These are phyloP conservation scores for Limtongozyma cylindracea DNA, from an alignment of 805 yeast genomes.

Conservation along the genomic window DNA sequence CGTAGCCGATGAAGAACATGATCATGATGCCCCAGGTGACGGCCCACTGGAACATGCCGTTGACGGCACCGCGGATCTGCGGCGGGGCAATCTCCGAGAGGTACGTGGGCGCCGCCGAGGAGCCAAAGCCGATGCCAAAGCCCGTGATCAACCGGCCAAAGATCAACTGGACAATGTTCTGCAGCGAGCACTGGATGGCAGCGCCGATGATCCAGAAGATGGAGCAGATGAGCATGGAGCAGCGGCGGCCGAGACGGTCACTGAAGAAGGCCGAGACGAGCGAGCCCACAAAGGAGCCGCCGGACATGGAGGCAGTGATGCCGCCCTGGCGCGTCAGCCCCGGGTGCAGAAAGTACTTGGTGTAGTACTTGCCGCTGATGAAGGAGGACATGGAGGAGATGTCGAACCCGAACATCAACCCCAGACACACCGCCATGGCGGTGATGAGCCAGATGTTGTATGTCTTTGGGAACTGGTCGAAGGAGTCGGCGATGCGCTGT, in stretches of 20 bases:
- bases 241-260: constrained; percentile 1
- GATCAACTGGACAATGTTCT: constrained; percentile 16
- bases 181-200: constrained; percentile 13
- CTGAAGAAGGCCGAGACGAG: constrained; percentile 5
- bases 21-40: constrained; percentile 39
- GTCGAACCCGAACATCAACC: constrained; percentile 58
- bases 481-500: too few species aligned
- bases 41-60: constrained; percentile 34
- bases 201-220: constrained; percentile 13
- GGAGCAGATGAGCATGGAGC: constrained; percentile 13
- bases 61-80: constrained; percentile 31
- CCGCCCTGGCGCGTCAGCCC: constrained; percentile 38
- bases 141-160: constrained; percentile 37
- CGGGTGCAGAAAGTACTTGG: constrained; percentile 24
- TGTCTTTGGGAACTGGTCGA: constrained; percentile 8
- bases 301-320: constrained; percentile 51
- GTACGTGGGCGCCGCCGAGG: constrained; percentile 42
- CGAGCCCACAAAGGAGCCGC: constrained; percentile 56
- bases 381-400: constrained; percentile 58
- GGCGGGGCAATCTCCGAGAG: constrained; percentile 41
- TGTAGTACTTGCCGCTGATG: constrained; percentile 18
- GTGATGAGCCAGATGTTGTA: constrained; percentile 34
- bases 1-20: constrained; percentile 30
- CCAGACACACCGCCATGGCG: constrained; percentile 33
- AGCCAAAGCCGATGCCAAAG: constrained; percentile 38